Evolutionary conservation across 225 moss, liverwort and hornwort species (phyloP).

Genomic region (Antitrichia curtipendula): DNA sequence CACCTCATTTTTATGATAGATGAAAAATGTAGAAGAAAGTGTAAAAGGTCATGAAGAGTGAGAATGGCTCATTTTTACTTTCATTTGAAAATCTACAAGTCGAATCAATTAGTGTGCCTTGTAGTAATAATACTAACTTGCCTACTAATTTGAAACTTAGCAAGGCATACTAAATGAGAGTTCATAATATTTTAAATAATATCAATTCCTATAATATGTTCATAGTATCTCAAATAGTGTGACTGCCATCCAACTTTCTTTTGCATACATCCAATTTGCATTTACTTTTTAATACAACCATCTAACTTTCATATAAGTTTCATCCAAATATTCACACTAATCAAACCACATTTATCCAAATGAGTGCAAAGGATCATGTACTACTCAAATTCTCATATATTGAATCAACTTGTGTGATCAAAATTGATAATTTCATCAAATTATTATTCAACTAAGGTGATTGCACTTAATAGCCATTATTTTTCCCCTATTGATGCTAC

Average conservation of each 20-base stretch:
- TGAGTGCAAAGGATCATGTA: fast-evolving
- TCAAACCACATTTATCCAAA: background rate
- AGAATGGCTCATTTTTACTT: background rate
- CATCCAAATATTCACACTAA: background rate
- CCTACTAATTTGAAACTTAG: background rate
- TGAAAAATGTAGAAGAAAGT: background rate
- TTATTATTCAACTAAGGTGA: background rate
- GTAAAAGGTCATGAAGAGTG: too few relatives aligned
- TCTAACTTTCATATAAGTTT: background rate
- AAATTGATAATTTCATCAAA: background rate
- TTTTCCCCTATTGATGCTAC: too few relatives aligned
- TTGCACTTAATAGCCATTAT: background rate
- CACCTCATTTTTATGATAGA: background rate
- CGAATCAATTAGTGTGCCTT: background rate
- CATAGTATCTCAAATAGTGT: background rate
- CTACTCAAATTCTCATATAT: background rate
- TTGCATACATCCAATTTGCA: too few relatives aligned
- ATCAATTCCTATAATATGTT: background rate
- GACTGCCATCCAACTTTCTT: background rate
- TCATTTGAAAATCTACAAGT: background rate
- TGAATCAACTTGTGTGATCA: background rate
- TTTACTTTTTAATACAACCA: background rate
- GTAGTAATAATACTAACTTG: background rate
- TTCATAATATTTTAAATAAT: background rate
- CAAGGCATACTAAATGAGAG: fast-evolving